Conservation (phyloP, 768 basidiomycete genomes). For the Clavulina sp. region DNA sequence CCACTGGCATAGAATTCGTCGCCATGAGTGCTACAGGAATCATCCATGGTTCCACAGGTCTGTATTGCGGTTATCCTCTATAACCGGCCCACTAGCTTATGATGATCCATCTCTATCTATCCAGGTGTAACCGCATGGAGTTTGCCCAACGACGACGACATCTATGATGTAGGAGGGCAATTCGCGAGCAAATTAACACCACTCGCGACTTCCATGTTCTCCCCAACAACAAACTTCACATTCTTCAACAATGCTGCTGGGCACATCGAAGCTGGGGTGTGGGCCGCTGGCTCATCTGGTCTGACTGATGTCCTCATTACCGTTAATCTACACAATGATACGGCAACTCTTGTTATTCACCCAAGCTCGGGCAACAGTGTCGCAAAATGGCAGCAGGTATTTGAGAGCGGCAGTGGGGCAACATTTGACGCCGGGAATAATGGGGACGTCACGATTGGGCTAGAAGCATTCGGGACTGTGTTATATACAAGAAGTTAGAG, state of each 20-base stretch:
- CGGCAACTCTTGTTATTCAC: background rate
- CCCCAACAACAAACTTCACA: background rate
- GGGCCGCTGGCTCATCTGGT: background rate
- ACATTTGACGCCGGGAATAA: too few relatives aligned
- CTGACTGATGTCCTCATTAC: background rate
- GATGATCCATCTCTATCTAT: background rate
- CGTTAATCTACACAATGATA: background rate
- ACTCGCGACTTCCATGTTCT: constrained; percentile 2
- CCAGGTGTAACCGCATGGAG: constrained; percentile 9
- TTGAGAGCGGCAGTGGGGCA: constrained; percentile 1
- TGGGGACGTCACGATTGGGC: too few relatives aligned
- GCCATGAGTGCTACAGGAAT: constrained; percentile 2
- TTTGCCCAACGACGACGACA: constrained; percentile 8
- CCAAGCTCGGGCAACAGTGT: background rate
- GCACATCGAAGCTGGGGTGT: background rate
- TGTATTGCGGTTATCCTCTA: background rate
- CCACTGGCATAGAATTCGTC: constrained; percentile 11
- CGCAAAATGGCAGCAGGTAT: background rate
- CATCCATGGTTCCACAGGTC: constrained; percentile 8
- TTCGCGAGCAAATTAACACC: constrained; percentile 1
- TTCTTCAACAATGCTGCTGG: background rate
- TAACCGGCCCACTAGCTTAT: background rate
- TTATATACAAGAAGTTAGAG: too few relatives aligned
- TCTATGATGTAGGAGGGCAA: constrained; percentile 1
- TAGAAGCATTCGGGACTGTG: too few relatives aligned